Percentiles rank a stretch among this genome's conserved stretches.
Evolutionary conservation across 2,329 filamentous ascomycete genomes (phyloP).

Genomic region (Dryadomyces sulphureus): DNA sequence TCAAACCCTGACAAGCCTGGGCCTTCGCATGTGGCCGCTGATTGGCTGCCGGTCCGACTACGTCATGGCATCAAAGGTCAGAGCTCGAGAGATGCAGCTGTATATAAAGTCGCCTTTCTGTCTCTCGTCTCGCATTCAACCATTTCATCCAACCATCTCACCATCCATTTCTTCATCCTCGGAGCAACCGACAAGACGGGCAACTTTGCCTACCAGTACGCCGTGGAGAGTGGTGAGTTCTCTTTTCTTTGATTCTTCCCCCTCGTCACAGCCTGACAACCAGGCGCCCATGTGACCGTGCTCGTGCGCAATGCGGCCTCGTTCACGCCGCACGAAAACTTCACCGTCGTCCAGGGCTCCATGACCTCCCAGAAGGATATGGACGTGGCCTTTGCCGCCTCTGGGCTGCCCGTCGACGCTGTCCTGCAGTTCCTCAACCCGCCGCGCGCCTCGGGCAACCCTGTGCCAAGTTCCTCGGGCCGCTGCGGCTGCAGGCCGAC

Average conservation of each 20-base stretch:
- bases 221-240: background rate
- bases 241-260: no score
- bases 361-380: background rate
- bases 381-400: background rate
- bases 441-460: background rate
- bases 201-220: background rate
- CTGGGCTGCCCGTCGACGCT: background rate
- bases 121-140: background rate
- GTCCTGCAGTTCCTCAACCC: constrained; percentile 2
- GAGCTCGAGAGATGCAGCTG: no score
- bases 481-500: constrained; percentile 1
- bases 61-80: no score
- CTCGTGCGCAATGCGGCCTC: background rate
- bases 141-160: background rate
- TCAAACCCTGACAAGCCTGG: no score
- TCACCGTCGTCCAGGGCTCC: background rate
- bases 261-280: no score
- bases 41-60: no score
- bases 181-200: constrained; percentile 1
- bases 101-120: background rate
- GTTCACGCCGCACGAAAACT: background rate
- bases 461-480: constrained; percentile 1
- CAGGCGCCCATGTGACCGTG: background rate
- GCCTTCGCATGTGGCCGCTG: no score
- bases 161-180: background rate